Percentiles rank a stretch among this genome's conserved stretches.
phyloP scores from a whole-genome alignment of 352 stramenopile genomes.

The Globisporangium irregulare region DNA sequence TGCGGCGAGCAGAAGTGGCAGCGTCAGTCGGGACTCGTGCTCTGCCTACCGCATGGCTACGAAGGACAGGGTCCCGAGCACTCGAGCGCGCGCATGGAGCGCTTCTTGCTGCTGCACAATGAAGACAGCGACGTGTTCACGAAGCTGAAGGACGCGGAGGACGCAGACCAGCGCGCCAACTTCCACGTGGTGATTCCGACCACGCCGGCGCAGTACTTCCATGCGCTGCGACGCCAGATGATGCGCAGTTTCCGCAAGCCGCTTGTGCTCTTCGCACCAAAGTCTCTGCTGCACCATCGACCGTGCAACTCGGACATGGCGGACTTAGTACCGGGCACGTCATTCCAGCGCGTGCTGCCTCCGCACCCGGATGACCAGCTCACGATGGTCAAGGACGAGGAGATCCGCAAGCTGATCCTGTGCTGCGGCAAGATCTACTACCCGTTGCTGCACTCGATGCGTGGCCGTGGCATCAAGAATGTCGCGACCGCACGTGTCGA shows the following conservation, averaged over 20 bases:
- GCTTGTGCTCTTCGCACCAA: conserved; percentile 77
- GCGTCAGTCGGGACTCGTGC: conserved; percentile 86
- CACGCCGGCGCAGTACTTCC: conserved; percentile 96
- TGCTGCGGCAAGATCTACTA: conserved; percentile 89
- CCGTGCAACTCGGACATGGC: conserved; percentile 74
- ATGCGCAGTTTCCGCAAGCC: conserved; percentile 71
- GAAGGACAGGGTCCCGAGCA: conserved; percentile 86
- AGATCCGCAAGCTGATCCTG: conserved; percentile 75
- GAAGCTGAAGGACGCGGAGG: conserved; percentile 23
- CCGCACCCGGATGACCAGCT: conserved; percentile 66
- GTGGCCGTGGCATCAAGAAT: conserved; percentile 49
- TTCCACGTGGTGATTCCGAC: conserved; percentile 76
- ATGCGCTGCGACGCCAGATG: conserved; percentile 90
- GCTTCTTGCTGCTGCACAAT: conserved; percentile 80
- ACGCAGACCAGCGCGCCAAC: conserved; percentile 59
- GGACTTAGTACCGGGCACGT: conserved; percentile 55
- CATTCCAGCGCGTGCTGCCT: conserved; percentile 69
- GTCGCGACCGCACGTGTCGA: conserved; percentile 75
- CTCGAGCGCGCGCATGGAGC: conserved; percentile 79
- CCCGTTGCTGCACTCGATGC: conserved; percentile 57
- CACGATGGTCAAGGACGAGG: conserved; percentile 59
- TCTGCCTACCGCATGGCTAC: conserved; percentile 82
- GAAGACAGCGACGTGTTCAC: conserved; percentile 75
- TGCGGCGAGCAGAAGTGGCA: conserved; percentile 87
- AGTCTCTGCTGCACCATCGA: conserved; percentile 81